These are phyloP conservation scores for Arctostaphylos glauca DNA, from an alignment of 148 eudicot genomes.

Conservation along the genomic window DNA sequence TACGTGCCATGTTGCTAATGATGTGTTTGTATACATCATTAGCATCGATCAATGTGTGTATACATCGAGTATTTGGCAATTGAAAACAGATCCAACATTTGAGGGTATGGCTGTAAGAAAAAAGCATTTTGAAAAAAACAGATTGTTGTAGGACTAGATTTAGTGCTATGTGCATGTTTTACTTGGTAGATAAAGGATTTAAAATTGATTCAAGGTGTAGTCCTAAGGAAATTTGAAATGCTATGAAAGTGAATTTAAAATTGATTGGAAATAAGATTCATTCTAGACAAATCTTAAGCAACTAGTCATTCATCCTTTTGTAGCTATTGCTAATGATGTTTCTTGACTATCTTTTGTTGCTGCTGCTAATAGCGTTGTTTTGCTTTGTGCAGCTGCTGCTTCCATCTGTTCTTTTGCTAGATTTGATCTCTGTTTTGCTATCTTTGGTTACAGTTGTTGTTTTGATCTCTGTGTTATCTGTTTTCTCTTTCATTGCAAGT, in stretches of 20 bases:
- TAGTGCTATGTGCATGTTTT: background rate
- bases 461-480: no score
- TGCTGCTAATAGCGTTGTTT: no score
- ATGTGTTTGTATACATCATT: background rate
- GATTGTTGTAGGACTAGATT: slow-evolving; percentile 10
- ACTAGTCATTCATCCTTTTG: no score
- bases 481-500: no score
- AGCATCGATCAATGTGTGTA: slow-evolving; percentile 28
- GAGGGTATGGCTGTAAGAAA: background rate
- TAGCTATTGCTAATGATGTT: no score
- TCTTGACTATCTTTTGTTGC: no score
- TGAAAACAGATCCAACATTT: background rate
- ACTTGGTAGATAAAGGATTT: background rate
- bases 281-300: no score
- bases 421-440: no score
- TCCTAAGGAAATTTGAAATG: slow-evolving; percentile 2
- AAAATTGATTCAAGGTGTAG: slow-evolving; percentile 7
- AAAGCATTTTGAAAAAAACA: background rate
- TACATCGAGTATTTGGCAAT: slow-evolving; percentile 13
- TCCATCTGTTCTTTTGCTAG: no score
- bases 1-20: no score
- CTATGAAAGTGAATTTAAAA: slow-evolving; percentile 6
- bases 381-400: no score
- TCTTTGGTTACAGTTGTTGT: no score
- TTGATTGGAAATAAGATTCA: background rate